phyloP scores from a whole-genome alignment of 2,329 filamentous ascomycete genomes.

The Neofusicoccum laricinum region DNA sequence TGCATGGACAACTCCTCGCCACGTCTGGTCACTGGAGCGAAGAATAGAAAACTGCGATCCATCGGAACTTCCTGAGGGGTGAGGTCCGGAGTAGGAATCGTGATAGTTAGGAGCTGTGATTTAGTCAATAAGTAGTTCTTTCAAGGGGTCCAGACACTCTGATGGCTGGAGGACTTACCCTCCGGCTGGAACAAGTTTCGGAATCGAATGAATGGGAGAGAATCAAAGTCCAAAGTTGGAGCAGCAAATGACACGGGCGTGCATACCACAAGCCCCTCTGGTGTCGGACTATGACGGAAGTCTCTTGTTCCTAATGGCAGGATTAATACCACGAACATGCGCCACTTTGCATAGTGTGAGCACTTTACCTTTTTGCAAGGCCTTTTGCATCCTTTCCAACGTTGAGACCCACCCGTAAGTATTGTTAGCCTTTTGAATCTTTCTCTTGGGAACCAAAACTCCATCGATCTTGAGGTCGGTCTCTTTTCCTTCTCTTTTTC shows the following conservation, averaged over 20 bases:
- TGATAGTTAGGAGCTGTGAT: no score
- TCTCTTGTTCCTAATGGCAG: neutral
- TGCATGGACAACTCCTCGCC: no score
- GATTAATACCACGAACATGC: no score
- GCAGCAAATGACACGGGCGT: neutral
- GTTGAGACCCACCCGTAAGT: neutral
- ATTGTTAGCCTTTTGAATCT: slow-evolving; percentile 23
- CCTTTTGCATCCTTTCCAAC: neutral
- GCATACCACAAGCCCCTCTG: slow-evolving; percentile 3
- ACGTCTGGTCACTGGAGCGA: no score
- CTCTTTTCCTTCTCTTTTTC: slow-evolving; percentile 20
- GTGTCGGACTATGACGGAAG: neutral
- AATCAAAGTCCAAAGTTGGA: neutral
- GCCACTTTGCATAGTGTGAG: neutral
- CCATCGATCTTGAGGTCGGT: slow-evolving; percentile 19
- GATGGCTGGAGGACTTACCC: no score
- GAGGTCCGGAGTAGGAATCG: no score
- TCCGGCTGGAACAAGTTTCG: neutral
- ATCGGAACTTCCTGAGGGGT: no score
- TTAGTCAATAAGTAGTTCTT: no score
- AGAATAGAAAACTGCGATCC: no score
- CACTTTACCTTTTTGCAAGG: neutral
- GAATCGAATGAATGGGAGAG: slow-evolving; percentile 16
- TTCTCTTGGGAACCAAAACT: slow-evolving; percentile 18
- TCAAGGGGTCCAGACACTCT: no score